Evolutionary conservation across 139 green algal species (phyloP), one percentile per base, ranked within the genome.

Genomic region (Diplosphaera chodatii): DNA sequence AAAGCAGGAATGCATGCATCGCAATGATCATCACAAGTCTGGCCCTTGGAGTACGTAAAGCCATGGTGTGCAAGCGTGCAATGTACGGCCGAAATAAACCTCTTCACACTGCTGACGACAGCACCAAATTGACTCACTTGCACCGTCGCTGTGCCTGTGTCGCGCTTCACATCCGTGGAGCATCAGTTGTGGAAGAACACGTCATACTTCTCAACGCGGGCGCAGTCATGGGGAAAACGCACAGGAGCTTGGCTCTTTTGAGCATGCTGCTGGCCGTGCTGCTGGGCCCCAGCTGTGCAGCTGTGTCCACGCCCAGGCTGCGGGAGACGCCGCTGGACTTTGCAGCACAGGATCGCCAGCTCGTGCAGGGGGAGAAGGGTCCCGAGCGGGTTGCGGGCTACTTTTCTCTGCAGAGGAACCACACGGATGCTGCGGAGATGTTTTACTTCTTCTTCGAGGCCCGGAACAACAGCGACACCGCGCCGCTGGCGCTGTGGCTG

Each of bases 361-460:
- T 59, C 13, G 13, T 59, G 8, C 13, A 25, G 48, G 18, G 16
- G 4, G 13, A 3, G 10, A 27, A 23, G 13, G 48, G 48, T n/a
- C 48, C 48, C 18, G 48, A 59, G 48, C 13, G 48, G 48, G 48
- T 59, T 21, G 48, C 48, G 8, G 48, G 48, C 10, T 59, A 59
- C 48, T 59, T 59, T 18, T 18, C 22, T 10, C 48, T 59, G 48
- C 4, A 3, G 48, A 59, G 48, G 48, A 59, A 25, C 5, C 63
- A 66, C 32, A 82, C 70, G 0, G 76, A 76, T 3, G 81, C 87
- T 28, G 88, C 85, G 4, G 73, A 92, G 33, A 91, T 97, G 88
- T 98, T 98, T 68, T 97, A 94, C 77, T 93, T 96, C 40, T 94
- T 80, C 69, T 96, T 96, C 69, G 74, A 92, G 63, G n/a, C 13